Evolutionary conservation across 257 asterid genomes (phyloP), one percentile per base, ranked within the genome.

Genomic region (Linderniella brevidens): DNA sequence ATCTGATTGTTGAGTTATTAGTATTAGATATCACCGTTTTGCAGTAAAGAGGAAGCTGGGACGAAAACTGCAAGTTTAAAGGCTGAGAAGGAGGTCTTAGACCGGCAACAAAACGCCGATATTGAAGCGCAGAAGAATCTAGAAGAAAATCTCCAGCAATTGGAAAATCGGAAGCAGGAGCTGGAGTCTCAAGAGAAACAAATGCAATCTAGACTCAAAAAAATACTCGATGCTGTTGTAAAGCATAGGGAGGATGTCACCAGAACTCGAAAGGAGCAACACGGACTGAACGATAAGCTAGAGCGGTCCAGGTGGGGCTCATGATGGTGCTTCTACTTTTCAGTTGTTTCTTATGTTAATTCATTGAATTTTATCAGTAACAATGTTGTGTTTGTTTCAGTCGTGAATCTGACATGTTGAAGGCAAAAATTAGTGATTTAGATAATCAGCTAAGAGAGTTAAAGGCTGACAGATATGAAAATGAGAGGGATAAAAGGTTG

Each of bases 41-140:
- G 66, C 80, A 90, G 99, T 58, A 85, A 90, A 70, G 99, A 85
- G 70, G 85, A 85, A 79, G 96, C 99, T 56, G 96, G 96, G 57
- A 85, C 70, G 81, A 71, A 73, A 81, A 90, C 99, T 70, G 93
- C 96, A 17, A 90, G 77, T 63, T 52, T 90, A 51, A 85, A 85
- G 63, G 93, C 77, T 49, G 96, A 85, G 77, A 85, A 90, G 66
- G 99, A 90, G 80, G 82, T 79, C 39, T 68, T 78, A 65, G 99
- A 90, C 59, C 65, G 99, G 74, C 92, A 90, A 65, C 96, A 90
- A 40, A 77, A 79, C 65, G 94, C 87, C 64, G 96, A 85, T 67
- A 72, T 64, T 57, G 96, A 85, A 65, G 88, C 88, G 39, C 72
- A 52, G 60, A 90, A 79, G 70, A 79, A 90, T 72, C 64, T 90